Percentiles rank a stretch among this genome's conserved stretches.
These are phyloP conservation scores for Penicillium simplicissimum DNA, from an alignment of 495 filamentous ascomycete genomes.

Conservation along the genomic window DNA sequence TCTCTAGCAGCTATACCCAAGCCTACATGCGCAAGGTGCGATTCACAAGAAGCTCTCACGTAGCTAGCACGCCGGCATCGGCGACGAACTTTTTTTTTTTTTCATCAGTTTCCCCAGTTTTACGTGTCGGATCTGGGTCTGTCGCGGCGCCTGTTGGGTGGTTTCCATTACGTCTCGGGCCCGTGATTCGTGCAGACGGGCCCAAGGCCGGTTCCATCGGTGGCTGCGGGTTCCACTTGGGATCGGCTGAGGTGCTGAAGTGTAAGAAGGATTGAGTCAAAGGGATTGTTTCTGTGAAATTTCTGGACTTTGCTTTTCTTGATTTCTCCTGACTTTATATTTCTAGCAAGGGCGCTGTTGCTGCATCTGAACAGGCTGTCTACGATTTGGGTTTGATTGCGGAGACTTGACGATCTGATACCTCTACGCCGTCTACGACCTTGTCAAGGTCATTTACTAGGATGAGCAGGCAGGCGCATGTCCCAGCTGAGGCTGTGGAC, in stretches of 20 bases:
- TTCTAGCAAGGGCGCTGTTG: background rate
- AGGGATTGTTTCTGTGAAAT: background rate
- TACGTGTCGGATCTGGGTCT: slow-evolving; percentile 5
- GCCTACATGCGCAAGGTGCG: background rate
- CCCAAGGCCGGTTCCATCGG: slow-evolving; percentile 14
- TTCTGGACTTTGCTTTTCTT: background rate
- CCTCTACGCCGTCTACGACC: background rate
- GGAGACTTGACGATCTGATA: background rate
- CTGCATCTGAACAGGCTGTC: background rate
- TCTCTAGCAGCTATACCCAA: background rate
- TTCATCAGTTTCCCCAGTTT: slow-evolving; percentile 21
- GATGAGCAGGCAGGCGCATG: background rate
- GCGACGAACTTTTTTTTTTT: slow-evolving; percentile 20
- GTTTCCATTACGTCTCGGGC: slow-evolving; percentile 21
- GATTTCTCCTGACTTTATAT: background rate
- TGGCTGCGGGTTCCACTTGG: slow-evolving; percentile 15
- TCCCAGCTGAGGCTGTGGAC: background rate
- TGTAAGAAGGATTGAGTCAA: slow-evolving; percentile 11
- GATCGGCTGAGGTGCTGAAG: slow-evolving; percentile 4
- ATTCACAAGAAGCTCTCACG: background rate
- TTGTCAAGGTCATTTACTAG: background rate
- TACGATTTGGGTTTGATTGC: background rate
- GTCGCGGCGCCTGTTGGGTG: slow-evolving; percentile 10
- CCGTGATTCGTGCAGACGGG: slow-evolving; percentile 19
- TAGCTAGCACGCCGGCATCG: slow-evolving; percentile 19